phyloP scores from a whole-genome alignment of 1,284 basidiomycete genomes.

The Marasmius fiardii region DNA sequence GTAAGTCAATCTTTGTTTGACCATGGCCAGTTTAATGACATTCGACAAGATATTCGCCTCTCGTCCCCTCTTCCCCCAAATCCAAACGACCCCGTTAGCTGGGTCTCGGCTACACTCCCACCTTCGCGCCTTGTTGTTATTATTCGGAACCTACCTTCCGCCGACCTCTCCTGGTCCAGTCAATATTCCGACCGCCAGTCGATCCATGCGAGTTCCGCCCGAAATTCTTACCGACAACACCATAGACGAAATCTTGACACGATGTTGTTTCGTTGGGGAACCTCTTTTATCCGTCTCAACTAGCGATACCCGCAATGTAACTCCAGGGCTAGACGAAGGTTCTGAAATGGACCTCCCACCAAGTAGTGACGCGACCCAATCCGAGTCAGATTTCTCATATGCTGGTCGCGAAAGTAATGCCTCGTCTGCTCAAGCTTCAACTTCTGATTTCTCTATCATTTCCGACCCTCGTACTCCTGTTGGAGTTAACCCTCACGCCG shows the following conservation, averaged over 20 bases:
- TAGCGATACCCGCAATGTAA: slow-evolving; percentile 35
- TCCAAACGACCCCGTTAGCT: slow-evolving; percentile 81
- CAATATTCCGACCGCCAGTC: slow-evolving; percentile 59
- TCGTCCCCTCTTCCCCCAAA: slow-evolving; percentile 78
- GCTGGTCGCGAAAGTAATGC: slow-evolving; percentile 46
- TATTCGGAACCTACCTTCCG: slow-evolving; percentile 79
- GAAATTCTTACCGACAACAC: slow-evolving; percentile 72
- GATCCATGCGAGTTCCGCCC: slow-evolving; percentile 64
- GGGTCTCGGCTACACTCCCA: slow-evolving; percentile 74
- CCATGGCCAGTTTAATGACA: slow-evolving; percentile 2
- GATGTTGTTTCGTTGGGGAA: slow-evolving; percentile 76
- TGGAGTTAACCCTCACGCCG: slow-evolving; percentile 37
- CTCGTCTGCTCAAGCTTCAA: slow-evolving; percentile 42
- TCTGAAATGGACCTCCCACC: slow-evolving; percentile 55
- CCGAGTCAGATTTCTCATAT: slow-evolving; percentile 65
- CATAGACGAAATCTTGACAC: slow-evolving; percentile 82
- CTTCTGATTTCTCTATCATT: slow-evolving; percentile 58
- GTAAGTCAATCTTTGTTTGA: slow-evolving; percentile 43
- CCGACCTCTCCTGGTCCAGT: slow-evolving; percentile 63
- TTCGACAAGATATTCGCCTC: slow-evolving; percentile 77
- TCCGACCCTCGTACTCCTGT: slow-evolving; percentile 32
- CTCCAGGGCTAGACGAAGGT: slow-evolving; percentile 39
- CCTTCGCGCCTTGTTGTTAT: slow-evolving; percentile 72
- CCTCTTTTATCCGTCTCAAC: slow-evolving; percentile 36
- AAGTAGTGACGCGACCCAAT: slow-evolving; percentile 49